Conservation (phyloP, 2,329 filamentous ascomycete species). For the Sordariomycetes sp. region DNA sequence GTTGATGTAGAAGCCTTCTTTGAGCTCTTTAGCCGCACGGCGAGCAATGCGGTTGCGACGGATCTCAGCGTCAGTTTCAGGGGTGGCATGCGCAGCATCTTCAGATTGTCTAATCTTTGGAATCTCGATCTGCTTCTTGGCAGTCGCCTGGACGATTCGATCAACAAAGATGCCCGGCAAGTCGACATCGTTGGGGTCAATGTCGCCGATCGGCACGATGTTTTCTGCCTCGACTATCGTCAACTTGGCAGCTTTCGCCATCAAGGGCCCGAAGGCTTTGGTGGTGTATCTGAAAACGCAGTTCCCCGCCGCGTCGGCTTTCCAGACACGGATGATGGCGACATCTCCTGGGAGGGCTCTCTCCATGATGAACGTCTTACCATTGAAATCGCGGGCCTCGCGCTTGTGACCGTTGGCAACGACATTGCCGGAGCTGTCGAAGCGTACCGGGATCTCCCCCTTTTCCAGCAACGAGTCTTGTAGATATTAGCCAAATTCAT, state of each 20-base stretch:
- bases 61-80: slow-evolving; percentile 29
- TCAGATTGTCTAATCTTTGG: too few relatives aligned
- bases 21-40: slow-evolving; percentile 71
- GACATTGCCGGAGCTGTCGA: slow-evolving; percentile 49
- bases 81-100: slow-evolving; percentile 24
- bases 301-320: slow-evolving; percentile 68
- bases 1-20: slow-evolving; percentile 73
- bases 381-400: slow-evolving; percentile 65
- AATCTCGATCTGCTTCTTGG: slow-evolving; percentile 63
- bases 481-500: slow-evolving; percentile 6
- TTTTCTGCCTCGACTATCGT: slow-evolving; percentile 82
- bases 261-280: slow-evolving; percentile 64
- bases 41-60: slow-evolving; percentile 65
- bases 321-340: slow-evolving; percentile 68
- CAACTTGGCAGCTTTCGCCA: slow-evolving; percentile 71
- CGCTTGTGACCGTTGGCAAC: slow-evolving; percentile 56
- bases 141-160: slow-evolving; percentile 66
- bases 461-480: slow-evolving; percentile 56
- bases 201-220: slow-evolving; percentile 65
- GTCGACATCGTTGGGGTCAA: slow-evolving; percentile 67
- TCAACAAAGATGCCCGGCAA: slow-evolving; percentile 78
- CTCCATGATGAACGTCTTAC: slow-evolving; percentile 68
- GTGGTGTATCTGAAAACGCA: slow-evolving; percentile 73
- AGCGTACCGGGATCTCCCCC: slow-evolving; percentile 58
- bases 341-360: slow-evolving; percentile 67